Percentiles rank a stretch among this genome's conserved stretches.
phyloP scores from a whole-genome alignment of 805 yeast species.

The Torulaspora gathmanii region DNA sequence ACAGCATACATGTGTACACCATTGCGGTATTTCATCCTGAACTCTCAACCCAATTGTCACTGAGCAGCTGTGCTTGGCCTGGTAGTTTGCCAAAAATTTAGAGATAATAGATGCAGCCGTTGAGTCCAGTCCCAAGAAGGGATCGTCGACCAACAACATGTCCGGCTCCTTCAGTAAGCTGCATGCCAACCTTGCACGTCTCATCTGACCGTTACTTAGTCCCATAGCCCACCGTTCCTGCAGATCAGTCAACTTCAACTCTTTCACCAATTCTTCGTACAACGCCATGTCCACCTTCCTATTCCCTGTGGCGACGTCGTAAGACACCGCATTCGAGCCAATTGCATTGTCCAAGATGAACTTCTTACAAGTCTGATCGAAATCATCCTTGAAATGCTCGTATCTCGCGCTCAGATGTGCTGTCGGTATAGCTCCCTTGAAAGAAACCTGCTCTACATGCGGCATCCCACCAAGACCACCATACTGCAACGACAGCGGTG shows the following conservation, averaged over 20 bases:
- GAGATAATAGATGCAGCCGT: conserved; percentile 58
- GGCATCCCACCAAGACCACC: conserved; percentile 14
- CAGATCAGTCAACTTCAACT: conserved; percentile 52
- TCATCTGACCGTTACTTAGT: conserved; percentile 86
- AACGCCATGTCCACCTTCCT: conserved; percentile 34
- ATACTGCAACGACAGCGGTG: conserved; percentile 24
- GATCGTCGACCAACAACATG: conserved; percentile 77
- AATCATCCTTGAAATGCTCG: conserved; percentile 79
- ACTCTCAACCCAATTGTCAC: conserved; percentile 69
- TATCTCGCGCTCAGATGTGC: conserved; percentile 87
- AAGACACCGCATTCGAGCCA: conserved; percentile 42
- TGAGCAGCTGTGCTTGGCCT: conserved; percentile 15
- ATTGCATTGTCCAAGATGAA: conserved; percentile 50
- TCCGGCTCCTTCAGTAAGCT: conserved; percentile 62
- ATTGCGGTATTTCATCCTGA: conserved; percentile 71
- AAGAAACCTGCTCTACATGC: conserved; percentile 37
- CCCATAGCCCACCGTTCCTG: conserved; percentile 77
- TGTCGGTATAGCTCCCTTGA: conserved; percentile 45
- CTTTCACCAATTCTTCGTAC: conserved; percentile 42
- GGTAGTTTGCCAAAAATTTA: conserved; percentile 23
- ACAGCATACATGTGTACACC: conserved; percentile 71
- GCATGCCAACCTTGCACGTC: conserved; percentile 83
- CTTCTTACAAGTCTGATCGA: conserved; percentile 64
- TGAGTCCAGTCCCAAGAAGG: conserved; percentile 88
- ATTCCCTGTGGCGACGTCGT: conserved; percentile 32